Evolutionary conservation across 495 filamentous ascomycete genomes (phyloP), one percentile per base, ranked within the genome.

Genomic region (Penicillium cinerascens): DNA sequence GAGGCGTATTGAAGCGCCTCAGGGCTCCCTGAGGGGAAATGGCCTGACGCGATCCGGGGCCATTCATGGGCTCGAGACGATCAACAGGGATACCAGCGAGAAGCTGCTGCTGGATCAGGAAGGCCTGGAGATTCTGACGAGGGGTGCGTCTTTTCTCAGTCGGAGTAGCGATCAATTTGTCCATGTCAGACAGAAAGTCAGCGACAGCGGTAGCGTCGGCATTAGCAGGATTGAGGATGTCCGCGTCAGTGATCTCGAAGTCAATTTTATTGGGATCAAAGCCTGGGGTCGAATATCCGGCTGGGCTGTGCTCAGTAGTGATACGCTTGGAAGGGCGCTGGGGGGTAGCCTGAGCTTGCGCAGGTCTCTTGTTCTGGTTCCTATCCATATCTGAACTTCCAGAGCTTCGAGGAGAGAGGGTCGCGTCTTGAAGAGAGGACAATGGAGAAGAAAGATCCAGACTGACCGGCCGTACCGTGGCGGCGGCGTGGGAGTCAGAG

Each of bases 101-200:
- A 1, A 60, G 39, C 44, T 74, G 71, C 49, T 67, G 60, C 7
- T 60, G 60, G 21, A 72, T 47, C n/a, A 74, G 58, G 36, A 62
- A 68, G 9, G 45, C 54, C 40, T 71, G 66, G 8, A 72, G 49
- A 6, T 38, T 40, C n/a, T 57, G 20, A 1, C 33, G 44, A 15
- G 46, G 37, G 37, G n/a, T 20, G 37, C 18, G 18, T 16, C 18
- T 17, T 7, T 39, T 16, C 10, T 6, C 16, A 39, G 37, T 4
- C n/a, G 37, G 37, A 18, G 15, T 16, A 5, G 37, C 37, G 2
- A 20, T 16, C 42, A 38, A 18, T 17, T 54, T 35, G 10, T 10
- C 38, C 20, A 47, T 50, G 6, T 10, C 5, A 25, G 8, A 6
- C 18, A 43, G 41, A 20, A 43, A 43, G 0, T 43, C 18, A 43